Base-by-base conservation (phyloP, 2,329 filamentous ascomycete species). In the Pseudogymnoascus sp. region DNA sequence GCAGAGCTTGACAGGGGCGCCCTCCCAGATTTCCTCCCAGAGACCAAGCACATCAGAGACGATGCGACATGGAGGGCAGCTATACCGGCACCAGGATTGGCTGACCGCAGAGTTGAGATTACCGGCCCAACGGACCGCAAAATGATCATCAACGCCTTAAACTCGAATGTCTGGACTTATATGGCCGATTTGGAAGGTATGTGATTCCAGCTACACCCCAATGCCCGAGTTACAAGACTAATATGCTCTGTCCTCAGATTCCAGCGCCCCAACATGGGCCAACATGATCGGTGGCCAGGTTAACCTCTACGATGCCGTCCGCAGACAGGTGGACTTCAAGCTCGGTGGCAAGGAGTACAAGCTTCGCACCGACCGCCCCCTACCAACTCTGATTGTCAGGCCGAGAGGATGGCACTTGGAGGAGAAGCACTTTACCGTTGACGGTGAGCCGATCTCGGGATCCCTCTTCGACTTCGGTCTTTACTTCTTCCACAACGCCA, bases 271-370 rank as follows among this genome's bases (percentile, higher is more conserved):
- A 23, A 97, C 94, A 45, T 99, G 94, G 94, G 92, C 96, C 69
- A 97, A 97, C 81, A 97, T 97, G 92, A 88, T 97, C 80, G 96
- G 94, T 70, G 94, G 94, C 66, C 94, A 99, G 78, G 87, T 97
- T 69, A 99, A 97, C 81, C 84, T 99, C 63, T 95, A 97, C 80
- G 94, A 97, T 72, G 94, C 92, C 69, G 92, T 96, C 74, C 90
- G 94, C 72, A 88, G 86, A 69, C 90, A 97, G 78, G 86, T 97
- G 70, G 93, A 97, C 80, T 97, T 97, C 83, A 95, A 94, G 82
- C 89, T 92, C 73, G 92, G 92, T 66, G 81, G 86, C 71, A 99
- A 97, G 80, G 92, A 96, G 73, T 99, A 99, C 82, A 97, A 96
- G 82, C 88, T 99, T 65, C 90, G 93, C 67, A 96, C 89, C 64